A percentile compares a stretch with the other conserved stretches of the same genome.
Conservation (phyloP, 345 rosid species). For the Syzygium jambos region DNA sequence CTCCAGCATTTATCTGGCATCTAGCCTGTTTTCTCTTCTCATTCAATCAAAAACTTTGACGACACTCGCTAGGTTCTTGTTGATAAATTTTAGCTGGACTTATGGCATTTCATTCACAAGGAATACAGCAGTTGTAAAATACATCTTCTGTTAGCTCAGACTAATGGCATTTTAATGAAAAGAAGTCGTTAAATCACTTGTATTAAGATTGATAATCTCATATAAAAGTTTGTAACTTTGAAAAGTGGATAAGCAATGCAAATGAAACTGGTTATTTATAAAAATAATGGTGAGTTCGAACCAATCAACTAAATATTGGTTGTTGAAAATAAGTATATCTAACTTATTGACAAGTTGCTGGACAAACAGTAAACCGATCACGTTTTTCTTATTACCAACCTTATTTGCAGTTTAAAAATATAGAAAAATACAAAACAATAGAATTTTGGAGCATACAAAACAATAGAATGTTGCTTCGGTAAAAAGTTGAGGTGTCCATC, state of each 20-base stretch:
- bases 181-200: neutral
- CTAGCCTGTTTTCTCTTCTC: neutral
- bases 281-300: neutral
- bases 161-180: fast-evolving
- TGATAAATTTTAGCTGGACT: neutral
- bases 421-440: neutral
- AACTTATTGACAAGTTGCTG: neutral
- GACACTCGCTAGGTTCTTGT: neutral
- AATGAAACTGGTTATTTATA: fast-evolving
- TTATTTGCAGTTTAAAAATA: neutral
- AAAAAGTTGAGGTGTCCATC: neutral
- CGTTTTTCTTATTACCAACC: neutral
- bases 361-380: neutral
- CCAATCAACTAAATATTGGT: neutral
- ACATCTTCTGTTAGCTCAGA: neutral
- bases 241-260: neutral
- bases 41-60: neutral
- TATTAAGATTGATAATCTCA: neutral
- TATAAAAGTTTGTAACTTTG: neutral
- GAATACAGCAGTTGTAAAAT: neutral
- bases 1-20: too few relatives aligned
- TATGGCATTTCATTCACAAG: neutral
- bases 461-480: neutral
- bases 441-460: neutral
- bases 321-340: neutral